Base-by-base conservation (phyloP, 148 eudicot species). In the Bassia scoparia region DNA sequence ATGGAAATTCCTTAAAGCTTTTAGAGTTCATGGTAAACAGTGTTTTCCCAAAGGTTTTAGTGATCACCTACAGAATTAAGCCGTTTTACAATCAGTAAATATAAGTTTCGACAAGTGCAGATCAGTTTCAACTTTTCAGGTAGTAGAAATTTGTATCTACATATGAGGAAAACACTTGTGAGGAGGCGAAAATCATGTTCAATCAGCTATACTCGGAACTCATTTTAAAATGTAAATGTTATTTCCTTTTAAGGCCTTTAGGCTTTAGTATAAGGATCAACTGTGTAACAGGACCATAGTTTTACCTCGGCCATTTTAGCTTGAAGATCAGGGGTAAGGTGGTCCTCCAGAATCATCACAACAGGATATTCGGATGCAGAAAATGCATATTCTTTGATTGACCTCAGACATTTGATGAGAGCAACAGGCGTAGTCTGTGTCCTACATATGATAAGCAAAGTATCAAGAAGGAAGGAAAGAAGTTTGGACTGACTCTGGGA, bases 341-440 rank as follows among this genome's bases (percentile, higher is more conserved):
- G 98, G 70, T 93, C 98, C 82, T 93, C 98, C 61, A 93, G 85
- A n/a, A 94, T 93, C 76, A 93, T 85, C 64, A 93, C 87, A 55
- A 87, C 88, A 66, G 98, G 96, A 78, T 89, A 93, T 5, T 86
- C 85, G 6, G 98, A 93, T 74, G 84, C 82, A 55, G 78, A 64
- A 79, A 93, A 93, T 27, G 98, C 98, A 75, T 90, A 82, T 38
- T 90, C 86, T 75, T 83, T 84, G 30, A 93, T 90, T 21, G 94
- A 89, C 74, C 50, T 83, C 68, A 93, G 78, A 78, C 98, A 93
- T 80, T 61, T 83, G 34, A 84, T 74, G 69, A 93, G 94, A 74
- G 74, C 69, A 50, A 93, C 96, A 7, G 98, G 96, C 64, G 90
- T 37, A 18, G 98, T 93, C 86, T 90, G 65, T 49, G 98, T 93